Conservation (phyloP, 139 green algal species). For the Gonium pectorale region DNA sequence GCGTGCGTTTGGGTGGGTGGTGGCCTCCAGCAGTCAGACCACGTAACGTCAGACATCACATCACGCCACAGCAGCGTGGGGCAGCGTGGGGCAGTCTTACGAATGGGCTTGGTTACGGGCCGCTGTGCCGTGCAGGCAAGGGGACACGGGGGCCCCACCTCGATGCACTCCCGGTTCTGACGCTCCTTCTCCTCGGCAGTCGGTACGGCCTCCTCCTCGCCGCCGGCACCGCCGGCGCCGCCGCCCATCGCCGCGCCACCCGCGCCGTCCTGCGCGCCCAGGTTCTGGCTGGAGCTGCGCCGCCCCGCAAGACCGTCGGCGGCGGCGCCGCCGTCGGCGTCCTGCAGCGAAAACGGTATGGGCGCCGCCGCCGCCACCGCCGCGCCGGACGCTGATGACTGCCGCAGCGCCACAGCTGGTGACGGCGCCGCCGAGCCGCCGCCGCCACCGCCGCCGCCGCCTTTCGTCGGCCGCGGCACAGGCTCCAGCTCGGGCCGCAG, state of each 20-base stretch:
- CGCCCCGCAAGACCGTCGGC: neutral
- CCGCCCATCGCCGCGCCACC: neutral
- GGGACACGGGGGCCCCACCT: too few species aligned
- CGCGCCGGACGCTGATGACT: neutral
- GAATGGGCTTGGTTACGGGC: too few species aligned
- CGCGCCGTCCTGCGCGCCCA: neutral
- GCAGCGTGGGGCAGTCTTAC: too few species aligned
- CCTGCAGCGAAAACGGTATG: slow-evolving; percentile 5
- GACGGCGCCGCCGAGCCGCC: neutral
- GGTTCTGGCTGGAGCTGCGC: neutral
- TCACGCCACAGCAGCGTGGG: too few species aligned
- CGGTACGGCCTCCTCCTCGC: neutral
- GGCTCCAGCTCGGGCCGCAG: neutral
- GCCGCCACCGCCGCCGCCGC: neutral
- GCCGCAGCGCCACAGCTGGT: neutral
- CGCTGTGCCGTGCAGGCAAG: too few species aligned
- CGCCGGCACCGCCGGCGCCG: neutral
- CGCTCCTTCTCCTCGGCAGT: neutral
- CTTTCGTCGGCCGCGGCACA: neutral
- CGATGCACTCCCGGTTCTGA: slow-evolving; percentile 13
- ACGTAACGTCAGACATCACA: too few species aligned
- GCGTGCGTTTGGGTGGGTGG: too few species aligned
- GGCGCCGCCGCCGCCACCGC: neutral
- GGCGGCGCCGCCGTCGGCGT: neutral
- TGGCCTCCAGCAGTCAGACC: too few species aligned